Conservation (phyloP, 345 rosid species). For the Populus pruinosa region DNA sequence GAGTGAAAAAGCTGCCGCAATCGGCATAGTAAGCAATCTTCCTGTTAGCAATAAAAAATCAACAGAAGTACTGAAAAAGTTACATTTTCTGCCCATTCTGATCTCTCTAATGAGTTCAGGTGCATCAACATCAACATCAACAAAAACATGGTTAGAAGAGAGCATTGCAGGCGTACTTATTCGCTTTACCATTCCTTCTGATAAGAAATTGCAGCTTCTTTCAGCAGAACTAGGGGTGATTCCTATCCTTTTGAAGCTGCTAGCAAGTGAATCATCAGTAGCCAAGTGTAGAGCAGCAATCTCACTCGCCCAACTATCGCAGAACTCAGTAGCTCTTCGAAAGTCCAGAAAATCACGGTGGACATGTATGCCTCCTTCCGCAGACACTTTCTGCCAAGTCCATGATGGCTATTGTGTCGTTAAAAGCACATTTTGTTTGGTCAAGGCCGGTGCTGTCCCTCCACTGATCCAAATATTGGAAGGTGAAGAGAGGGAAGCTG, state of each 20-base stretch:
- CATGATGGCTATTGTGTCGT: constrained; percentile 48
- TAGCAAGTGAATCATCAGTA: constrained; percentile 39
- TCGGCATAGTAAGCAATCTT: constrained; percentile 56
- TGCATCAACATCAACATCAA: constrained; percentile 23
- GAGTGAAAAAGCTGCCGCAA: constrained; percentile 50
- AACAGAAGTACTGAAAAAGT: constrained; percentile 41
- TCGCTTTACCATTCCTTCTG: constrained; percentile 55
- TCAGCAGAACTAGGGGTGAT: constrained; percentile 51
- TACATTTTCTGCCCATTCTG: constrained; percentile 44
- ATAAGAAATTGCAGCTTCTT: constrained; percentile 53
- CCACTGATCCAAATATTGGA: constrained; percentile 45
- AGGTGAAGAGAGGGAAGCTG: constrained; percentile 47
- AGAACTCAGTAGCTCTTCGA: constrained; percentile 45
- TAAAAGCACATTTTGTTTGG: constrained; percentile 54
- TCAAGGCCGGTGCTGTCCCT: constrained; percentile 52
- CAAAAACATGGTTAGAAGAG: constrained; percentile 30
- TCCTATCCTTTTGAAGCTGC: constrained; percentile 50
- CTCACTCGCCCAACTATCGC: constrained; percentile 62
- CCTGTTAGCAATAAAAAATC: constrained; percentile 46
- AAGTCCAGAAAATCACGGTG: constrained; percentile 43
- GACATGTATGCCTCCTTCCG: constrained; percentile 44
- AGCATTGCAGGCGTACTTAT: constrained; percentile 44
- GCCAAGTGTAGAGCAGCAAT: constrained; percentile 53
- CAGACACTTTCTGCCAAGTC: constrained; percentile 44
- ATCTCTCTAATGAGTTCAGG: constrained; percentile 31